A percentile compares a stretch with the other conserved stretches of the same genome.
Evolutionary conservation across 352 stramenopile species (phyloP).

Genomic region (Globisporangium barbulae): DNA sequence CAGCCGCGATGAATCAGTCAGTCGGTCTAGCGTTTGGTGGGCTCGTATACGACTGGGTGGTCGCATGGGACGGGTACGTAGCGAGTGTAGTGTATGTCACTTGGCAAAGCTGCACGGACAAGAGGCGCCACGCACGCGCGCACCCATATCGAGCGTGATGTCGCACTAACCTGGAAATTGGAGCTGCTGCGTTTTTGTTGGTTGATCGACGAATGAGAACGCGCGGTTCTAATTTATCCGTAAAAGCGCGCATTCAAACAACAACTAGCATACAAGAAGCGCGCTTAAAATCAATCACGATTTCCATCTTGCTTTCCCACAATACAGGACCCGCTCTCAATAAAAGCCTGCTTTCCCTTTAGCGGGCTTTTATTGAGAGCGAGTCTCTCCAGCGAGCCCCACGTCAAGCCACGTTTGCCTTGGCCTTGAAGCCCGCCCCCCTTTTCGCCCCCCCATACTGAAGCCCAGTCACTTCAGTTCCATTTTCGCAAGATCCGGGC

Average conservation of each 20-base stretch:
- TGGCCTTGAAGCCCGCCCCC: background rate
- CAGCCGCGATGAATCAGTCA: background rate
- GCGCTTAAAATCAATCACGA: background rate
- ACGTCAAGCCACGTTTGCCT: background rate
- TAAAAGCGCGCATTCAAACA: background rate
- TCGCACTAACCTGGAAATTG: background rate
- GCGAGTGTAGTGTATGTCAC: background rate
- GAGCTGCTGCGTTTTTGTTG: constrained; percentile 28
- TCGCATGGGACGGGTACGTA: no score
- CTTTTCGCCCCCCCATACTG: background rate
- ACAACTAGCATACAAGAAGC: background rate
- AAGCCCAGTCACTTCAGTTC: constrained; percentile 2
- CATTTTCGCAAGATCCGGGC: background rate
- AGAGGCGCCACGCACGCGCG: background rate
- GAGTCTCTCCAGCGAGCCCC: background rate
- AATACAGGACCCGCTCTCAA: constrained; percentile 1
- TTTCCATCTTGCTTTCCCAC: background rate
- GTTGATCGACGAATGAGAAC: constrained; percentile 46
- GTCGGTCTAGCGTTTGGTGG: background rate
- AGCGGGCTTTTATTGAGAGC: no score
- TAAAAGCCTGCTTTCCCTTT: background rate
- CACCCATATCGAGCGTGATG: background rate
- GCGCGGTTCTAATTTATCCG: constrained; percentile 2
- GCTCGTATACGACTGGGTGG: background rate
- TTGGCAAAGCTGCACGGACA: background rate